Evolutionary conservation across 768 basidiomycete species (phyloP), one percentile per base, ranked within the genome.

Genomic region (Lentinula edodes): DNA sequence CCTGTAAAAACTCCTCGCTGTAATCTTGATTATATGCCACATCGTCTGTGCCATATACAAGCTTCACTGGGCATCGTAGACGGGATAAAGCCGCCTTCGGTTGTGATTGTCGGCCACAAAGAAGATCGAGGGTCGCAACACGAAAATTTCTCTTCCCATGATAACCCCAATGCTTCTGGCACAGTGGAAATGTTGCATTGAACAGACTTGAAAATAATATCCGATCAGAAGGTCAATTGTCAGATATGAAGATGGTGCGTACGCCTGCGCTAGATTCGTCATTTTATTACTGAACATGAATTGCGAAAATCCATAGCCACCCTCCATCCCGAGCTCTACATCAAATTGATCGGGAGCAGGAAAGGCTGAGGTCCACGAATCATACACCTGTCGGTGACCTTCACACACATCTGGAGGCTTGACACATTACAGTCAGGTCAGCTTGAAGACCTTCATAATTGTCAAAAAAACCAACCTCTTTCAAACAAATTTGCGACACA

Each of bases 41-140:
- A 45, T 71, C 72, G 54, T 69, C 66, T 0, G 62, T 62, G 50
- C 69, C 68, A n/a, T 69, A 66, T 6, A 69, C 56, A 32, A 69
- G 63, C 63, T 66, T 66, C 18, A 69, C 41, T 38, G 67, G 69
- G 54, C 67, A 67, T 5, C 32, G n/a, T 41, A 69, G 63, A 42
- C 63, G 63, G 38, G 67, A 50, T n/a, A 69, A 52, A 9, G 63
- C 63, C 3, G 57, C 61, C 6, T 64, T 23, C 6, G 68, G 53
- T 23, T 61, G 45, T 38, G 63, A 63, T 51, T 39, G 56, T 4
- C 64, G 66, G n/a, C 61, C 60, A 6, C 45, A 35, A 34, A 67
- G 35, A 55, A 68, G 71, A 52, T 64, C 60, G 35, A 64, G 52
- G 5, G 66, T 64, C 5, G 63, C 62, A 66, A 61, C 52, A 20